Evolutionary conservation across 768 basidiomycete species (phyloP).

Genomic region (Naganishia friedmannii): DNA sequence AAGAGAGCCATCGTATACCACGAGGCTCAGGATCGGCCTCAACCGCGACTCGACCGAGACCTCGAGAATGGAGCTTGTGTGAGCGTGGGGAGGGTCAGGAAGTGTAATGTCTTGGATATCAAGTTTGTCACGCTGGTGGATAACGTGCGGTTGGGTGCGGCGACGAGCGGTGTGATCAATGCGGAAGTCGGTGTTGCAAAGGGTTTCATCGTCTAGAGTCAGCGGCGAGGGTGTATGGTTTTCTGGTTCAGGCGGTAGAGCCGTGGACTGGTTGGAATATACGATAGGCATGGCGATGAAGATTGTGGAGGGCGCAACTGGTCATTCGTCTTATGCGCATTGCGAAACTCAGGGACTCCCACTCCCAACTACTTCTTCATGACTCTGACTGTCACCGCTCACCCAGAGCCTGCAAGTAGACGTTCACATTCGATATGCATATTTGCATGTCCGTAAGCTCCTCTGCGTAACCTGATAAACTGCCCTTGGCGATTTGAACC

Average conservation of each 20-base stretch:
- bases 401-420: no score
- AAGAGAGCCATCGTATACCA: constrained; percentile 82
- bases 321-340: no score
- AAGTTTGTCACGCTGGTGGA: constrained; percentile 91
- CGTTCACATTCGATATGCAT: no score
- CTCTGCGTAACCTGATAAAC: no score
- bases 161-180: constrained; percentile 94
- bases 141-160: constrained; percentile 93
- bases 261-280: neutral
- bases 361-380: neutral
- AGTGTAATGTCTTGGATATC: constrained; percentile 88
- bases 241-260: neutral
- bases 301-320: neutral
- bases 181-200: constrained; percentile 88
- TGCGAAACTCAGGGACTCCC: neutral
- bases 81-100: constrained; percentile 80
- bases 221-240: neutral
- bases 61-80: constrained; percentile 88
- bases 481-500: no score
- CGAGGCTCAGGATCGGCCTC: constrained; percentile 86
- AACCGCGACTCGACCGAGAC: constrained; percentile 86
- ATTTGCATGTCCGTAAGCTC: no score
- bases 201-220: constrained; percentile 53
- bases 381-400: no score
- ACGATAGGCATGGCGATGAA: neutral